These are phyloP conservation scores for Debaryomyces fabryi DNA, from an alignment of 1,139 yeast genomes.

Conservation along the genomic window DNA sequence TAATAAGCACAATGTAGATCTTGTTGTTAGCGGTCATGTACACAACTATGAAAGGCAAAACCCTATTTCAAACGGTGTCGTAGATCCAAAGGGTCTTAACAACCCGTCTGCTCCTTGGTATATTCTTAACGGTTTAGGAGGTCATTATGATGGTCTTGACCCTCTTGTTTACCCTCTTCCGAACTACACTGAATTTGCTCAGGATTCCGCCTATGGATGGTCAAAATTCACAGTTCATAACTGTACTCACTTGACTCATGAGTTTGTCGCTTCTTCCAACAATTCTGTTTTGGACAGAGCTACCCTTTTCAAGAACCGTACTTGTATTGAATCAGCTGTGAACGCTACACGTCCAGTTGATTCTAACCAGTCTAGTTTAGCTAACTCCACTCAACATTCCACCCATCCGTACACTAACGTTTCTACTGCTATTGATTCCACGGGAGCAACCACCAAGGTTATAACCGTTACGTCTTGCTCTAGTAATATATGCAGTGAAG, in stretches of 20 bases:
- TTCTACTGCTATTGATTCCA: constrained; percentile 21
- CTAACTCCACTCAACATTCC: background rate
- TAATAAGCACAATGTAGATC: constrained; percentile 10
- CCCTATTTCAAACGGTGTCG: constrained; percentile 9
- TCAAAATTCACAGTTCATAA: constrained; percentile 14
- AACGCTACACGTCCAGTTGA: background rate
- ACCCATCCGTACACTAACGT: constrained; percentile 22
- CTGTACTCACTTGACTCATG: constrained; percentile 14
- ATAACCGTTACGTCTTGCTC: constrained; percentile 54
- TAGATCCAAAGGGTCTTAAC: constrained; percentile 12
- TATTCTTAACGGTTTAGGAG: constrained; percentile 14
- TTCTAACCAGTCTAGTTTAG: background rate
- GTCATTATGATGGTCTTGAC: constrained; percentile 14
- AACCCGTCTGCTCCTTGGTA: constrained; percentile 14
- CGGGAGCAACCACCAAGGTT: constrained; percentile 29
- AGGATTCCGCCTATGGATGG: constrained; percentile 14
- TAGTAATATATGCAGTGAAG: constrained; percentile 33
- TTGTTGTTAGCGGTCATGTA: constrained; percentile 12
- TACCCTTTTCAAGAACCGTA: constrained; percentile 9
- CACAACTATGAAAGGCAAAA: constrained; percentile 13
- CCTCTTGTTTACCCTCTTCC: constrained; percentile 11
- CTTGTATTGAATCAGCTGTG: background rate
- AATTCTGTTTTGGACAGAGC: constrained; percentile 12
- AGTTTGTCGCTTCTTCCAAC: constrained; percentile 11
- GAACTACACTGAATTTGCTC: constrained; percentile 10